Base-by-base conservation (phyloP, 2,329 filamentous ascomycete genomes). In the Aspergillus ochraceus region DNA sequence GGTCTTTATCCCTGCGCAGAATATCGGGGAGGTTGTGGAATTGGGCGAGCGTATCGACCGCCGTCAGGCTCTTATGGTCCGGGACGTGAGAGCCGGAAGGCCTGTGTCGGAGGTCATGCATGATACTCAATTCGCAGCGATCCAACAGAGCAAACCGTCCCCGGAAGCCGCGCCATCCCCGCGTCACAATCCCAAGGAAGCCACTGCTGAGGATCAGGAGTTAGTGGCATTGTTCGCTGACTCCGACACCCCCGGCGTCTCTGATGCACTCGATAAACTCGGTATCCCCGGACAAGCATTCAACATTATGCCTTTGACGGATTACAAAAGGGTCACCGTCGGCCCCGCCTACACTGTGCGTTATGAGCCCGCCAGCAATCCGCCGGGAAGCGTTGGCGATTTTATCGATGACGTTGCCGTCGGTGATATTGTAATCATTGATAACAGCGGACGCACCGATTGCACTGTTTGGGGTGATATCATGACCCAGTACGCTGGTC, bases 381-480 rank as follows among this genome's bases (percentile, higher is more conserved):
- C 64, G 0, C 67, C 64, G 1, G 66, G 66, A n/a, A 72, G 70
- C 36, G 70, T 74, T 3, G 71, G 70, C 3, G 68, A 74, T 51
- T 74, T 72, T 58, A 72, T 74, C 32, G 71, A 74, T 51, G 70
- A 74, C 12, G 70, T 74, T 14, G 70, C 70, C 5, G 30, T 54
- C 9, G 67, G 71, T 0, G 71, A 75, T 54, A 51, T 75, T 0
- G 65, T 75, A 0, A 71, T 75, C 1, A 75, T 75, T 32, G 72
- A 74, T 51, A 75, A 75, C 11, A 64, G 67, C 3, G 70, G 72
- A 14, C 71, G 73, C 36, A 74, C 64, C 0, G 71, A 75, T 32
- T 75, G 73, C 17, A 75, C 73, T 2, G 70, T 75, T 4, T 75
- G 73, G 73, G 73, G 73, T 1, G 73, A 75, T 55, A 75, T 74